These are phyloP conservation scores for Lactarius trivialis DNA, from an alignment of 768 basidiomycete species.

Conservation along the genomic window DNA sequence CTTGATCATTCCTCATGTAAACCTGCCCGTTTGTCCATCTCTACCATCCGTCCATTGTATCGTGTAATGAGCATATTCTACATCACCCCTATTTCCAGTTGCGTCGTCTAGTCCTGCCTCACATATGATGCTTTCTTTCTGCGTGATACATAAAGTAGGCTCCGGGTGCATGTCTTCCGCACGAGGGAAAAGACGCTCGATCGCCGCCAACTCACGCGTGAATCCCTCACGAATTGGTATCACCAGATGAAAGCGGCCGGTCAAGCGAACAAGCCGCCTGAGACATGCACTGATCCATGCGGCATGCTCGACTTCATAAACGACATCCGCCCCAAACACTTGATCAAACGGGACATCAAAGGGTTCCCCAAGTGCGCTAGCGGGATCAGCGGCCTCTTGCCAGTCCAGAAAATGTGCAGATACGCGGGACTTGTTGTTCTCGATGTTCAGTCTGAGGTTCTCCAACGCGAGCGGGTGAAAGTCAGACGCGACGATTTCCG, in stretches of 20 bases:
- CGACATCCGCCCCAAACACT: constrained; percentile 47
- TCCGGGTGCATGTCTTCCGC: constrained; percentile 5
- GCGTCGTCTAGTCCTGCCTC: constrained; percentile 33
- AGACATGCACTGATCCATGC: constrained; percentile 42
- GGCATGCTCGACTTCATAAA: constrained; percentile 47
- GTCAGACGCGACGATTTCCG: constrained; percentile 40
- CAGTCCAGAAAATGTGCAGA: constrained; percentile 35
- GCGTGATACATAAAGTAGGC: constrained; percentile 40
- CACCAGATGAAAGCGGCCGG: constrained; percentile 59
- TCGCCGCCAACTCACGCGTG: constrained; percentile 45
- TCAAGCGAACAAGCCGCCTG: constrained; percentile 31
- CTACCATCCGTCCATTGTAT: constrained; percentile 54
- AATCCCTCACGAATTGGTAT: constrained; percentile 71
- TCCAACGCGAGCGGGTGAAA: constrained; percentile 42
- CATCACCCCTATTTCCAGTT: constrained; percentile 38
- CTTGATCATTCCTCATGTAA: constrained; percentile 8
- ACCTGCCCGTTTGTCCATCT: constrained; percentile 1
- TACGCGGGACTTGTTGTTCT: constrained; percentile 32
- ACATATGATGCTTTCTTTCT: constrained; percentile 50
- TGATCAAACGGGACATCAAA: constrained; percentile 40
- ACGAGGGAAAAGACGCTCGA: constrained; percentile 50
- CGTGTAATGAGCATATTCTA: constrained; percentile 64
- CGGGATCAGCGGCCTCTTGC: constrained; percentile 27
- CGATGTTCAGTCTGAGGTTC: constrained; percentile 43
- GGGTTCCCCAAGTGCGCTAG: constrained; percentile 10